Conservation (phyloP, 345 rosid species). For the Clarkia xantiana region DNA sequence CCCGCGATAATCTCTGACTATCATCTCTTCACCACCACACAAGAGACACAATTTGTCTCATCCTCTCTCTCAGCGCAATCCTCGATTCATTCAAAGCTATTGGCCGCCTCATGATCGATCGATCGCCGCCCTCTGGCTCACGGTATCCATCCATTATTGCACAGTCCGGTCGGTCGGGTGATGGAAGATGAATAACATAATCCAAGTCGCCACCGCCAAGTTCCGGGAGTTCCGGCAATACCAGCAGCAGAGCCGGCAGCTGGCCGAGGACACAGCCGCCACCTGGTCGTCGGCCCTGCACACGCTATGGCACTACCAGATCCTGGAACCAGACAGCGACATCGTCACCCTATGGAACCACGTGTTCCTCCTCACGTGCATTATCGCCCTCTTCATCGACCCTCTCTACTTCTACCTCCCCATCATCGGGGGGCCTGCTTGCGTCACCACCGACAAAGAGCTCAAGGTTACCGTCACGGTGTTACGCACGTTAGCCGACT, state of each 20-base stretch:
- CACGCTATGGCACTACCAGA: slow-evolving; percentile 69
- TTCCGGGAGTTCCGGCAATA: slow-evolving; percentile 25
- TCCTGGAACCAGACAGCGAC: slow-evolving; percentile 86
- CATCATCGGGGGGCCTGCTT: slow-evolving; percentile 37
- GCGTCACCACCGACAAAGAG: slow-evolving; percentile 29
- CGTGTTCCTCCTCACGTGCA: slow-evolving; percentile 57
- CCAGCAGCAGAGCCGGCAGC: slow-evolving; percentile 15
- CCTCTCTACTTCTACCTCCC: slow-evolving; percentile 77
- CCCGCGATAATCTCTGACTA: slow-evolving; percentile 16
- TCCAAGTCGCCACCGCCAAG: slow-evolving; percentile 14
- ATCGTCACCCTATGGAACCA: slow-evolving; percentile 76
- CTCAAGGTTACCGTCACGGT: slow-evolving; percentile 47
- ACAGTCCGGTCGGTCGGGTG: slow-evolving; percentile 3
- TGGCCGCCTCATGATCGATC: slow-evolving; percentile 9
- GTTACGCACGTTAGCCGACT: slow-evolving; percentile 51
- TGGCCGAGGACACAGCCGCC: slow-evolving; percentile 4
- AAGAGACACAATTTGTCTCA: background rate
- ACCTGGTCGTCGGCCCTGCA: slow-evolving; percentile 17
- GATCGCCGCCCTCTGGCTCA: slow-evolving; percentile 9
- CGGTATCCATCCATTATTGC: too few relatives aligned
- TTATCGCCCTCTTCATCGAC: slow-evolving; percentile 75
- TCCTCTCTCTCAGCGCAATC: background rate
- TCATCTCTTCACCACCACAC: background rate
- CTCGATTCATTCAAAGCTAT: slow-evolving; percentile 3
- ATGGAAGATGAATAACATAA: slow-evolving; percentile 19